Percentiles rank a stretch among this genome's conserved stretches.
Evolutionary conservation across 2,329 filamentous ascomycete species (phyloP).

Genomic region (Xylariaceae sp.): DNA sequence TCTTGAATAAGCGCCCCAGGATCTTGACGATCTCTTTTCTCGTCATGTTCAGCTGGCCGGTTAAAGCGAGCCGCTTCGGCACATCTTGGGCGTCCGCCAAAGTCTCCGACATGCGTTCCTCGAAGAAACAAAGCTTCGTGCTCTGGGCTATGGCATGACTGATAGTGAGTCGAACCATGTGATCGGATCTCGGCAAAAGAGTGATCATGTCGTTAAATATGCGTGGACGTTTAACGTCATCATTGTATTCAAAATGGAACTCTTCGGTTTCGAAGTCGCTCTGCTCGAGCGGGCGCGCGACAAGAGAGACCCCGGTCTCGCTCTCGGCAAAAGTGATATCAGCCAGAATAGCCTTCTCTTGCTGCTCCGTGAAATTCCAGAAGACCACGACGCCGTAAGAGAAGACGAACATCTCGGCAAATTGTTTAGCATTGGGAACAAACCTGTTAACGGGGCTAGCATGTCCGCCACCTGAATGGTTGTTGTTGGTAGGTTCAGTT

Average conservation of each 20-base stretch:
- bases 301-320: slow-evolving; percentile 69
- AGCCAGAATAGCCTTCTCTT: slow-evolving; percentile 95
- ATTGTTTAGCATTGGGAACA: slow-evolving; percentile 74
- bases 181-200: slow-evolving; percentile 83
- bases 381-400: slow-evolving; percentile 97
- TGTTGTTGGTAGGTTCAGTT: slow-evolving; percentile 1
- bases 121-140: slow-evolving; percentile 94
- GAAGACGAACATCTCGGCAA: slow-evolving; percentile 96
- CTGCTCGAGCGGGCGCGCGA: slow-evolving; percentile 81
- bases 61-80: slow-evolving; percentile 85
- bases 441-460: slow-evolving; percentile 63
- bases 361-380: slow-evolving; percentile 96
- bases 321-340: slow-evolving; percentile 88
- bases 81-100: slow-evolving; percentile 94
- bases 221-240: slow-evolving; percentile 81
- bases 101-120: slow-evolving; percentile 92
- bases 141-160: slow-evolving; percentile 97
- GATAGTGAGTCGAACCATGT: slow-evolving; percentile 99
- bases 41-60: slow-evolving; percentile 89
- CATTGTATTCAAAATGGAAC: slow-evolving; percentile 97
- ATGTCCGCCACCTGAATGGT: slow-evolving; percentile 9
- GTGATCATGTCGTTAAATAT: slow-evolving; percentile 99
- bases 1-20: slow-evolving; percentile 88
- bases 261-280: slow-evolving; percentile 97
- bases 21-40: slow-evolving; percentile 92